phyloP scores from a whole-genome alignment of 345 rosid species.

The Murraya paniculata region DNA sequence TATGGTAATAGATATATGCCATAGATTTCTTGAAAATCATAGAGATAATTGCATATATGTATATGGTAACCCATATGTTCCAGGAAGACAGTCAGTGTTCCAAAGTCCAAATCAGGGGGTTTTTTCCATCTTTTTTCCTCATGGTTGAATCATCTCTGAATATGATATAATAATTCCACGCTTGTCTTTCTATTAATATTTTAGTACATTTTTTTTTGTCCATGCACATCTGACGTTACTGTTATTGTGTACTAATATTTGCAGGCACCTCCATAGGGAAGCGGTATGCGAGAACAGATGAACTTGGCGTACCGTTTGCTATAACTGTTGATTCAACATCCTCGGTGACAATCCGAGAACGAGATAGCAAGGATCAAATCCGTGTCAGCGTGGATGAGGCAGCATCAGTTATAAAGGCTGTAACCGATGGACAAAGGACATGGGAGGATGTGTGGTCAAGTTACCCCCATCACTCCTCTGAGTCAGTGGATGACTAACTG shows the following conservation, averaged over 20 bases:
- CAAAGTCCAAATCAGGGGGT: not conserved
- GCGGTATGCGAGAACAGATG: constrained; percentile 91
- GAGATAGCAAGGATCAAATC: constrained; percentile 92
- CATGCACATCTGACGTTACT: not conserved
- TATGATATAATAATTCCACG: too few species aligned
- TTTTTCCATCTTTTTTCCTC: not conserved
- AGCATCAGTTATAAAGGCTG: constrained; percentile 59
- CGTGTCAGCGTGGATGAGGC: constrained; percentile 66
- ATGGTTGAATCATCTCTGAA: too few species aligned
- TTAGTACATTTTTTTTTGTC: not conserved
- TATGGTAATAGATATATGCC: not conserved
- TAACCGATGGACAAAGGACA: constrained; percentile 63
- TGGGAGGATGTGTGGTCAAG: constrained; percentile 77
- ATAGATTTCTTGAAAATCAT: not conserved
- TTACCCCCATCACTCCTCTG: constrained; percentile 70
- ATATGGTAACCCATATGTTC: not conserved
- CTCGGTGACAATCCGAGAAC: constrained; percentile 83
- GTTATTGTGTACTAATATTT: not conserved
- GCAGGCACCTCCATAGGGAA: constrained; percentile 92
- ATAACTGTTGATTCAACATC: constrained; percentile 69
- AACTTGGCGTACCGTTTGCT: constrained; percentile 95
- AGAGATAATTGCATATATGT: not conserved
- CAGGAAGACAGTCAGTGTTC: not conserved
- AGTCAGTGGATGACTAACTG: constrained; percentile 43
- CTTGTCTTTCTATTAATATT: too few species aligned